Evolutionary conservation across 352 stramenopile genomes (phyloP), one percentile per base, ranked within the genome.

Genomic region (Aphanomyces euteiches): DNA sequence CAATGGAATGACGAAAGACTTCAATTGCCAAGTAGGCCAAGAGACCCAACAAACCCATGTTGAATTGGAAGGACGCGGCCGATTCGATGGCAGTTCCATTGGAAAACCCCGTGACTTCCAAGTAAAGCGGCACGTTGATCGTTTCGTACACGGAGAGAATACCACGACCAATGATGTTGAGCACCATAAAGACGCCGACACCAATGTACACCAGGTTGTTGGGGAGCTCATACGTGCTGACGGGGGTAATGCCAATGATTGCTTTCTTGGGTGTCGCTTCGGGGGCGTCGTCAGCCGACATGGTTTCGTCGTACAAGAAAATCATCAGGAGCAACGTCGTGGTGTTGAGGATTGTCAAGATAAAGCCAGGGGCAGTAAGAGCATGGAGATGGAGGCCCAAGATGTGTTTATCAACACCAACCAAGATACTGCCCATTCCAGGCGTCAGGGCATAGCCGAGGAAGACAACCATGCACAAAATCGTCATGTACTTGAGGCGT

Each of bases 111-210:
- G 43, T n/a, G 17, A 87, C 84, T 67, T 87, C 65, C 37, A 91
- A 70, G 56, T 90, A 90, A 1, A 93, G 64, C 40, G 85, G 84
- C 15, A 93, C 89, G 69, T 90, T 90, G 40, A 90, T 84, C 3
- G 85, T 93, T 74, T 93, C 85, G 47, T 90, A 93, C 1, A 91
- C 83, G 3, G 83, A 89, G 57, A 93, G 63, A 21, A 93, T 89
- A 19, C 83, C 85, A 13, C 85, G 82, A 4, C 82, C 83, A 50
- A 77, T 85, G 66, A 91, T 89, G 73, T 93, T 93, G 45, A 93
- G 75, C 66, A 90, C 84, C 72, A 93, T 90, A 71, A 91, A 93
- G 10, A 93, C 79, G 17, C 79, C 72, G 1, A 81, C 79, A 45
- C 85, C 85, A 66, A 87, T 82, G 82, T 17, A 91, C 83, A 67